Percentiles rank a stretch among this genome's conserved stretches.
phyloP scores from a whole-genome alignment of 1,139 yeast genomes.

The Hyphopichia burtonii region DNA sequence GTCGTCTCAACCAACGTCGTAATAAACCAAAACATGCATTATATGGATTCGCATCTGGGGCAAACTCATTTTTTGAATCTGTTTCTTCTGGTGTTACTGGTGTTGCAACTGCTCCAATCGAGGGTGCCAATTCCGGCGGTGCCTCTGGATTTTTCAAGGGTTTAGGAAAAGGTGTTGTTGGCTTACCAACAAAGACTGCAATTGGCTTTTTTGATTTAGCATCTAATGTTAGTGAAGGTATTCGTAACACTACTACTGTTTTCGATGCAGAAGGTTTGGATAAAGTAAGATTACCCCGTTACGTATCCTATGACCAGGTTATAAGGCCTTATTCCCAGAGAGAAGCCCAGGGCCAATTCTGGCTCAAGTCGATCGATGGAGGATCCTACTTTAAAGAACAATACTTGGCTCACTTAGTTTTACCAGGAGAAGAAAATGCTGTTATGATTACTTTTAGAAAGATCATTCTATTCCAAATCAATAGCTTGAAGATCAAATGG shows the following conservation, averaged over 20 bases:
- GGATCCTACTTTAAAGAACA: conserved; percentile 71
- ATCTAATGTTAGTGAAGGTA: conserved; percentile 90
- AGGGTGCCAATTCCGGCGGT: conserved; percentile 84
- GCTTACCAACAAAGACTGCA: conserved; percentile 94
- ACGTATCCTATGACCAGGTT: conserved; percentile 65
- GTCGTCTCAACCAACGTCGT: conserved; percentile 70
- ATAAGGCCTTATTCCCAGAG: conserved; percentile 74
- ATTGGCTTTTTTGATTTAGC: conserved; percentile 94
- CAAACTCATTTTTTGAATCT: conserved; percentile 85
- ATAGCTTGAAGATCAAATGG: conserved; percentile 64
- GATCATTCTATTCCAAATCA: conserved; percentile 69
- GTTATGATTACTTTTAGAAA: conserved; percentile 73
- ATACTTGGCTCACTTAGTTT: conserved; percentile 81
- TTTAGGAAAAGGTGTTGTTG: conserved; percentile 89
- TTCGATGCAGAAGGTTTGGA: conserved; percentile 80
- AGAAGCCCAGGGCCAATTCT: conserved; percentile 91
- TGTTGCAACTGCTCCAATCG: conserved; percentile 84
- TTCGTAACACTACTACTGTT: conserved; percentile 87
- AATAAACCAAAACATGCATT: conserved; percentile 84
- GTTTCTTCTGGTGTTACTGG: conserved; percentile 88
- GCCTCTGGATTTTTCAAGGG: conserved; percentile 92
- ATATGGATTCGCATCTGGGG: conserved; percentile 86
- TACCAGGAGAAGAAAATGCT: conserved; percentile 78
- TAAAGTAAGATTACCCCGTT: conserved; percentile 80
- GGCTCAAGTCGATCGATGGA: conserved; percentile 83